These are phyloP conservation scores for Dunaliella primolecta DNA, from an alignment of 139 green algal species.

Conservation along the genomic window DNA sequence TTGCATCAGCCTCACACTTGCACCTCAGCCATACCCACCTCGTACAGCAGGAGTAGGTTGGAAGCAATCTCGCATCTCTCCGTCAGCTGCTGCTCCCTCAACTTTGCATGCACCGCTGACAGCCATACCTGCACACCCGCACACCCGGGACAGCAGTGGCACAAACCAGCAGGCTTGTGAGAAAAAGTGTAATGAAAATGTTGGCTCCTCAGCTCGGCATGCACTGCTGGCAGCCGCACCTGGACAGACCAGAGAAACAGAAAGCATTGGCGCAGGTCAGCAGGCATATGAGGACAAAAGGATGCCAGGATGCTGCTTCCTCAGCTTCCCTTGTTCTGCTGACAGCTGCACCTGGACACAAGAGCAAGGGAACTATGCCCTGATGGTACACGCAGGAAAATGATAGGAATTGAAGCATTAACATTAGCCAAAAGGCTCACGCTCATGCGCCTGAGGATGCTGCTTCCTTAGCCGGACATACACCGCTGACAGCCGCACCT, in stretches of 20 bases:
- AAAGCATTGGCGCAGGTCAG: neutral
- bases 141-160: neutral
- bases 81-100: conserved; percentile 27
- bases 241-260: neutral
- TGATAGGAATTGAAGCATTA: neutral
- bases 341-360: neutral
- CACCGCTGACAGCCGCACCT: too few relatives aligned
- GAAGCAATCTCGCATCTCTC: conserved; percentile 61
- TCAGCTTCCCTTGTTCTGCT: conserved; percentile 16
- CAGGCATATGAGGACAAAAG: neutral
- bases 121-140: conserved; percentile 18
- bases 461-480: too few relatives aligned
- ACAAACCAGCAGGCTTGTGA: neutral
- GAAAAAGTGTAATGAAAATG: neutral
- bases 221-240: conserved; percentile 18
- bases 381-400: neutral
- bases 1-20: conserved; percentile 8
- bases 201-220: conserved; percentile 25
- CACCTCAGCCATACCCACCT: too few relatives aligned
- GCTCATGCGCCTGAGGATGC: neutral
- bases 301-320: conserved; percentile 18
- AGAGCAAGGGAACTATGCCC: neutral
- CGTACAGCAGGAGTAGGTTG: conserved; percentile 59
- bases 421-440: neutral
- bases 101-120: conserved; percentile 7